Conservation (phyloP, 225 moss, liverwort and hornwort genomes). For the Rhytidiadelphus loreus region DNA sequence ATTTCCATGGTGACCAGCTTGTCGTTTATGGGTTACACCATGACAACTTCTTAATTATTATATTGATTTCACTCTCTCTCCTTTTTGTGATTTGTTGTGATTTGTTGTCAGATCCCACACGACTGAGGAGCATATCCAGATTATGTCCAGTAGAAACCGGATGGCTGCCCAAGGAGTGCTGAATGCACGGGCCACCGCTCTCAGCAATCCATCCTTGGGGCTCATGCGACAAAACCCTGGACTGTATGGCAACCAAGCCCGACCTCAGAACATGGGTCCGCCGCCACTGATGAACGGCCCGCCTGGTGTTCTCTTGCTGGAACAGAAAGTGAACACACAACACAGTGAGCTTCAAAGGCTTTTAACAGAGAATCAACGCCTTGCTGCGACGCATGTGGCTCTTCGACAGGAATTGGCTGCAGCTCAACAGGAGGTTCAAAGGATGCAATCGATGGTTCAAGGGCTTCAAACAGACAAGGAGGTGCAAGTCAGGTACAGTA, state of each 20-base stretch:
- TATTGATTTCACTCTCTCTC: neutral
- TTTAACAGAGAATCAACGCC: constrained; percentile 75
- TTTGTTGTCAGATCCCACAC: neutral
- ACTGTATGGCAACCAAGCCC: constrained; percentile 40
- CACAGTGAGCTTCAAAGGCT: constrained; percentile 70
- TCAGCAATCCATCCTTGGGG: constrained; percentile 3
- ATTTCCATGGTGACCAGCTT: too few relatives aligned
- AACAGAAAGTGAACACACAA: constrained; percentile 54
- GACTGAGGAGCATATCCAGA: neutral
- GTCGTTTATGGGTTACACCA: too few relatives aligned
- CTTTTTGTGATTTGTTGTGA: neutral
- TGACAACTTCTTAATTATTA: neutral
- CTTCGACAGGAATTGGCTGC: constrained; percentile 73
- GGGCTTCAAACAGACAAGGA: constrained; percentile 75
- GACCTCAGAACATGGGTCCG: constrained; percentile 47
- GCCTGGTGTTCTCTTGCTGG: constrained; percentile 36
- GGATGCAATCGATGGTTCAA: constrained; percentile 56
- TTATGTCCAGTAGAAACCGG: constrained; percentile 42
- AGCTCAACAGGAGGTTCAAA: constrained; percentile 72
- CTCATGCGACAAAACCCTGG: constrained; percentile 18
- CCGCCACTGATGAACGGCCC: constrained; percentile 36
- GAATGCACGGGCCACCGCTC: constrained; percentile 21
- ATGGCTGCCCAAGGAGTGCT: constrained; percentile 40
- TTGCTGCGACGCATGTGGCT: constrained; percentile 78
- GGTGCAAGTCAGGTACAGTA: constrained; percentile 47